Conservation (phyloP, 176 grass and related monocot species). For the Alopecurus myosuroides region DNA sequence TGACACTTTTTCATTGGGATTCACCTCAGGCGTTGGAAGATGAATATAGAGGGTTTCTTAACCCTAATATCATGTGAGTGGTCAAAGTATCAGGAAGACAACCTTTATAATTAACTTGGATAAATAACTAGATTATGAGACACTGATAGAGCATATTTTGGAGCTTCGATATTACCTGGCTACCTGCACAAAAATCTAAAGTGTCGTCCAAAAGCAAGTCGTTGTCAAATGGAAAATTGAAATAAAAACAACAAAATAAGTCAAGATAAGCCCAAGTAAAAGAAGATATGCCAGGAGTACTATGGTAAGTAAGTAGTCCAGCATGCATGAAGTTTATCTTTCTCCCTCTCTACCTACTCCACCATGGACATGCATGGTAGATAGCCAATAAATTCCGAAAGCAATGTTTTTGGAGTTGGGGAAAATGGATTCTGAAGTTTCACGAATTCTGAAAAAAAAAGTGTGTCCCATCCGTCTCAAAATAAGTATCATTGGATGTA, state of each 20-base stretch:
- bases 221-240: not conserved
- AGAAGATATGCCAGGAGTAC: not conserved
- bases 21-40: conserved; percentile 57
- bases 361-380: not conserved
- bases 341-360: not conserved
- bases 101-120: not conserved
- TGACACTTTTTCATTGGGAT: conserved; percentile 72
- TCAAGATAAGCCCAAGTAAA: not conserved
- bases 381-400: not conserved
- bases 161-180: not conserved
- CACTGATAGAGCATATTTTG: not conserved
- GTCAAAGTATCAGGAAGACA: not conserved
- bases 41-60: conserved; percentile 58
- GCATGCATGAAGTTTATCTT: not conserved
- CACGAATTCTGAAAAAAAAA: not conserved
- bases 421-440: not conserved
- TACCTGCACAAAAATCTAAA: not conserved
- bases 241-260: not conserved
- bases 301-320: not conserved
- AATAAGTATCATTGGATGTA: no score
- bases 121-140: not conserved
- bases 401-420: not conserved
- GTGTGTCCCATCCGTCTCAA: no score
- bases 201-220: not conserved
- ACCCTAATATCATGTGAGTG: conserved; percentile 48